Evolutionary conservation across 1,139 yeast species (phyloP).

Genomic region (Kurtzmaniella quercitrusa): DNA sequence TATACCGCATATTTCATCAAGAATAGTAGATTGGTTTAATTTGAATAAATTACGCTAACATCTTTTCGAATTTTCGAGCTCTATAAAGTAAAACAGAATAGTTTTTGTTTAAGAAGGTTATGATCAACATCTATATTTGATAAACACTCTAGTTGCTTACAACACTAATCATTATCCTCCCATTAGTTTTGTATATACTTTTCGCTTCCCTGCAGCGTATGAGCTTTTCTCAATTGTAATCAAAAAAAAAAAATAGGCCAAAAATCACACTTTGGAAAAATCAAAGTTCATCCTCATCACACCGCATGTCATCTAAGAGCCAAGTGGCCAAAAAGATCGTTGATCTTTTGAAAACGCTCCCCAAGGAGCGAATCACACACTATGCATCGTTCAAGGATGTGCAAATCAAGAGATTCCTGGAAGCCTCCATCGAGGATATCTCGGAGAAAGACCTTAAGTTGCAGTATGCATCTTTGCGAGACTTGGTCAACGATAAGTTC

Average conservation of each 20-base stretch:
- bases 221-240: neutral
- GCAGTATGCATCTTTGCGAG: constrained; percentile 58
- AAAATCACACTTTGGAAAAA: neutral
- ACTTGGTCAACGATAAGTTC: constrained; percentile 59
- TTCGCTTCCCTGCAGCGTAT: no score
- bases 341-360: constrained; percentile 43
- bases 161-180: no score
- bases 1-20: no score
- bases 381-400: constrained; percentile 63
- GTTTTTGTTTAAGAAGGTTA: no score
- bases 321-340: constrained; percentile 36
- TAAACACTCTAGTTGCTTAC: no score
- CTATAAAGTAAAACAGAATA: no score
- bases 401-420: constrained; percentile 52
- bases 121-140: no score
- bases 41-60: no score
- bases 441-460: constrained; percentile 51
- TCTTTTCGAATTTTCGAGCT: no score
- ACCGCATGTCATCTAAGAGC: constrained; percentile 12
- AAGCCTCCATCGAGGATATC: constrained; percentile 21
- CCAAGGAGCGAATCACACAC: constrained; percentile 64
- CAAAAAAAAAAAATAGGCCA: no score
- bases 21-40: no score
- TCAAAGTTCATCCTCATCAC: neutral
- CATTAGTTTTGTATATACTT: no score